Evolutionary conservation across 2,329 filamentous ascomycete species (phyloP), one percentile per base, ranked within the genome.

Genomic region (Paecilomyces formosus): DNA sequence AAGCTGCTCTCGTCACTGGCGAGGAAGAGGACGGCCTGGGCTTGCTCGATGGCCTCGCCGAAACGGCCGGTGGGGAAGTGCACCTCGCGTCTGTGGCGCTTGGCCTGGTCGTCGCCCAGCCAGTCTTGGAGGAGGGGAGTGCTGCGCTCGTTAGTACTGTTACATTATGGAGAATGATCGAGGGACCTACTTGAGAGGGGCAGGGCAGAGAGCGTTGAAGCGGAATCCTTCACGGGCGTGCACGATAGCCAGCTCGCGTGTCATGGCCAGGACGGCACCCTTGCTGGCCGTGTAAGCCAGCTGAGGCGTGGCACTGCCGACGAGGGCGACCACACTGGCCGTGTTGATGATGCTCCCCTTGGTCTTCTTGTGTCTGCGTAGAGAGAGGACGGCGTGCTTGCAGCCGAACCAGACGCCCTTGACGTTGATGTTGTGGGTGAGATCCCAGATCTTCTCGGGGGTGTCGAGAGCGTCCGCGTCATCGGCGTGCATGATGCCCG

Each of bases 361-460:
- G 52, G 80, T 84, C 85, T 97, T 97, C 57, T 84, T 83, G 80
- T 95, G 82, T 67, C 85, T 86, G 64, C 92, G 88, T 67, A 97
- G 82, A 52, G 89, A 85, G 55, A 93, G 80, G 28, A 97, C 87
- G 6, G 92, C 91, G 74, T 96, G 90, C 82, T 96, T 97, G 83
- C 86, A 88, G 61, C 92, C 92, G 74, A 85, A 97, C 92, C 92
- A 96, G n/a, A 97, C 92, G 51, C 92, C 92, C 84, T 97, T 97
- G 75, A 96, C 92, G 76, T 97, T 97, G 81, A 96, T 95, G 73
- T 85, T 87, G 62, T 96, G 91, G 3, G 92, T 97, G 65, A 96
- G 79, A 69, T 97, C 91, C 92, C 92, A 97, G 79, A 97, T 92
- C 68, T 85, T 86, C 79, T 96, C 91, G 55, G 90, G 87, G 1